These are phyloP conservation scores for Platismatia glauca DNA, from an alignment of 495 filamentous ascomycete species.

Conservation along the genomic window DNA sequence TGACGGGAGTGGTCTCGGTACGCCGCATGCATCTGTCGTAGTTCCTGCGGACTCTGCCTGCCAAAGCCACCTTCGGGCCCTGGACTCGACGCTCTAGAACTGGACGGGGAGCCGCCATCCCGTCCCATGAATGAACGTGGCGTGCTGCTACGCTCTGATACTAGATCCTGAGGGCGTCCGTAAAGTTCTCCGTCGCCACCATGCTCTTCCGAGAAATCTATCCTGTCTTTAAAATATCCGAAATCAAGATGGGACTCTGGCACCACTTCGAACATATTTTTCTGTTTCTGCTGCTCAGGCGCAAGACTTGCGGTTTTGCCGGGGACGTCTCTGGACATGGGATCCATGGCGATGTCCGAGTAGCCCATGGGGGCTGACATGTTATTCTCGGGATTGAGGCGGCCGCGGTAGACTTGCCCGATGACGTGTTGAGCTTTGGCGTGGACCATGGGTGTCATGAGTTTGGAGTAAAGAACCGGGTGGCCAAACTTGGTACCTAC, in stretches of 20 bases:
- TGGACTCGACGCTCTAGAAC: slow-evolving; percentile 41
- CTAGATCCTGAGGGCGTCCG: slow-evolving; percentile 54
- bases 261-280: slow-evolving; percentile 68
- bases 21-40: slow-evolving; percentile 15
- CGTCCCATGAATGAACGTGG: slow-evolving; percentile 45
- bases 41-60: slow-evolving; percentile 4
- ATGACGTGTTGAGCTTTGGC: slow-evolving; percentile 78
- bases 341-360: slow-evolving; percentile 64
- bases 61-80: slow-evolving; percentile 20
- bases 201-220: slow-evolving; percentile 80
- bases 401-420: slow-evolving; percentile 69
- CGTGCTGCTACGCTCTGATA: slow-evolving; percentile 57
- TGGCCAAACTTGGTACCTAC: slow-evolving; percentile 79
- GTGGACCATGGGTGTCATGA: slow-evolving; percentile 94
- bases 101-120: slow-evolving; percentile 33
- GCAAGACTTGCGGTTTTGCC: slow-evolving; percentile 51
- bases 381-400: slow-evolving; percentile 52
- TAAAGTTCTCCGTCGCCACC: slow-evolving; percentile 65
- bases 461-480: slow-evolving; percentile 76
- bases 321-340: slow-evolving; percentile 65
- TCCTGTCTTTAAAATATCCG: slow-evolving; percentile 77
- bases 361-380: slow-evolving; percentile 42
- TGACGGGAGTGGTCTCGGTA: slow-evolving; percentile 15
- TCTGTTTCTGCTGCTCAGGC: slow-evolving; percentile 25
- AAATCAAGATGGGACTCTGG: slow-evolving; percentile 88